These are phyloP conservation scores for Xylariaceae sp. DNA, from an alignment of 2,329 filamentous ascomycete species.

Conservation along the genomic window DNA sequence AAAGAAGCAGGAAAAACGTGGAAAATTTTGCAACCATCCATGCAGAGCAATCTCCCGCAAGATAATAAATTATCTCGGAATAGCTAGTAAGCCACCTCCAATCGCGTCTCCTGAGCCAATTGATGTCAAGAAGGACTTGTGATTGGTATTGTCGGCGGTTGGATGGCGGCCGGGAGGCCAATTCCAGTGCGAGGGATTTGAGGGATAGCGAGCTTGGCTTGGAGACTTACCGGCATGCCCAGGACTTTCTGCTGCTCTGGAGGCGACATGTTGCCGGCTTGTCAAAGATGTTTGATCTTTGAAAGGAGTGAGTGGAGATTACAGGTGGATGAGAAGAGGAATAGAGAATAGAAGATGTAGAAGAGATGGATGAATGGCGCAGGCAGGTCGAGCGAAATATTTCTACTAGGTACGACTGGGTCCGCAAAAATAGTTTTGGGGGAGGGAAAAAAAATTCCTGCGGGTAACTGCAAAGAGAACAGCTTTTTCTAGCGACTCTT, in stretches of 20 bases:
- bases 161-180: constrained; percentile 4
- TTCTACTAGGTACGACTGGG: constrained; percentile 48
- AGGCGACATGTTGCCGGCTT: constrained; percentile 56
- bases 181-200: constrained; percentile 25
- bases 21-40: constrained; percentile 18
- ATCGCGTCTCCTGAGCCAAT: constrained; percentile 18
- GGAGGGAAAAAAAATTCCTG: constrained; percentile 56
- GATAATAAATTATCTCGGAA: constrained; percentile 9
- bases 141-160: constrained; percentile 26
- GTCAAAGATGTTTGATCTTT: constrained; percentile 46
- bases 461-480: constrained; percentile 45
- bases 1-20: constrained; percentile 6
- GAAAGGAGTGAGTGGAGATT: constrained; percentile 65
- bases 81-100: constrained; percentile 4
- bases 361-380: constrained; percentile 19
- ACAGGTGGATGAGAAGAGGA: constrained; percentile 33
- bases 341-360: constrained; percentile 23
- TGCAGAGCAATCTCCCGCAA: constrained; percentile 10
- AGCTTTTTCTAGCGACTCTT: constrained; percentile 59
- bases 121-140: constrained; percentile 26
- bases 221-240: constrained; percentile 63
- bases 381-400: constrained; percentile 44
- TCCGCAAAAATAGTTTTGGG: constrained; percentile 44
- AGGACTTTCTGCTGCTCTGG: constrained; percentile 60
- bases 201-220: constrained; percentile 4